A percentile compares a stretch with the other conserved stretches of the same genome.
Evolutionary conservation across 1,139 yeast species (phyloP).

Genomic region (Lipomyces yarrowii): DNA sequence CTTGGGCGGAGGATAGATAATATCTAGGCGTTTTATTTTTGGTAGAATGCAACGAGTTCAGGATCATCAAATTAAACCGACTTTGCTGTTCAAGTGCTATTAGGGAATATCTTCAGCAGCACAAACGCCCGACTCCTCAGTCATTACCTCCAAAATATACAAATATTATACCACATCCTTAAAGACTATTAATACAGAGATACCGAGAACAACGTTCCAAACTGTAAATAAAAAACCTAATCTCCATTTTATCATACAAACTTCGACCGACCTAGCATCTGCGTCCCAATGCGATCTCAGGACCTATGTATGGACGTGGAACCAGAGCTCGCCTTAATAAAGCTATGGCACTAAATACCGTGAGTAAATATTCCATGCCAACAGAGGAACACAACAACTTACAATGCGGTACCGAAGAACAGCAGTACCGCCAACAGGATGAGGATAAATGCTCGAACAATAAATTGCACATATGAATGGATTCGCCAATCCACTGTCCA

Average conservation of each 20-base stretch:
- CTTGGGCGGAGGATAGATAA: neutral
- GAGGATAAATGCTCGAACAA: neutral
- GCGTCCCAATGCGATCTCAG: constrained; percentile 7
- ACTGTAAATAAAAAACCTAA: neutral
- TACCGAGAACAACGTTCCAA: neutral
- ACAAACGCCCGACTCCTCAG: neutral
- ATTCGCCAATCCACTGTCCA: neutral
- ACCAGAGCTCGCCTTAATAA: neutral
- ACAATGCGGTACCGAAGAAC: neutral
- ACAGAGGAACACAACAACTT: neutral
- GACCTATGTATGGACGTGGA: constrained; percentile 5
- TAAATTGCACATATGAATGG: neutral
- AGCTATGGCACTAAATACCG: neutral
- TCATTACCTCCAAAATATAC: neutral
- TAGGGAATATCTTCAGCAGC: neutral
- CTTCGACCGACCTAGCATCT: neutral
- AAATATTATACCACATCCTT: neutral
- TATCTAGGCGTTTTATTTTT: neutral
- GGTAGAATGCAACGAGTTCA: neutral
- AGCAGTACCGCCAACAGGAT: neutral
- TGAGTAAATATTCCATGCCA: neutral
- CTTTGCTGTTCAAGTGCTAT: neutral
- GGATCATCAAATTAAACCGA: neutral
- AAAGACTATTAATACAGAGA: neutral
- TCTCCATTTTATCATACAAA: neutral